Conservation (phyloP, 1,139 yeast species). For the Blastobotrys serpentis region DNA sequence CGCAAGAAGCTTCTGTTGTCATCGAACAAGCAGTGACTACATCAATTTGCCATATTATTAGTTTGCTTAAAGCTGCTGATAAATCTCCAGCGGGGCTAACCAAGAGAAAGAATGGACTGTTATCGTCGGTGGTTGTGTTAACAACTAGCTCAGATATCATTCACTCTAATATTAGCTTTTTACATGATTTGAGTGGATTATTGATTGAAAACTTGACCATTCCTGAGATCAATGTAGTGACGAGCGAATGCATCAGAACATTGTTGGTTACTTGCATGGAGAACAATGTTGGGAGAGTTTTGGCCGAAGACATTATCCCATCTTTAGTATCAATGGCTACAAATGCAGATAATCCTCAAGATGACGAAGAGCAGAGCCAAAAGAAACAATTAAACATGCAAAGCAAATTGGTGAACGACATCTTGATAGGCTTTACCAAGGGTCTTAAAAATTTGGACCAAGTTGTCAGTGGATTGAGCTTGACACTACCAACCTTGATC, state of each 20-base stretch:
- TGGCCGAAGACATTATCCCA: constrained; percentile 44
- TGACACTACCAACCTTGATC: constrained; percentile 53
- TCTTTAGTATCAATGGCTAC: constrained; percentile 36
- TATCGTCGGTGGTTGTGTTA: constrained; percentile 59
- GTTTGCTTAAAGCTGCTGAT: constrained; percentile 24
- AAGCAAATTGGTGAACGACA: constrained; percentile 51
- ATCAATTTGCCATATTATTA: constrained; percentile 30
- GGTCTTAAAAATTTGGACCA: constrained; percentile 38
- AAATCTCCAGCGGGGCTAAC: constrained; percentile 42
- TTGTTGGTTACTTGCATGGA: constrained; percentile 48
- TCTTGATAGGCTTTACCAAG: constrained; percentile 51
- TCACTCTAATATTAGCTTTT: constrained; percentile 40
- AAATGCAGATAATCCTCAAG: constrained; percentile 23
- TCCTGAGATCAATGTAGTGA: constrained; percentile 44
- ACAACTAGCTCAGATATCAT: constrained; percentile 53
- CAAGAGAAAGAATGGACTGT: constrained; percentile 46
- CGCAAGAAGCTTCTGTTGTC: constrained; percentile 29
- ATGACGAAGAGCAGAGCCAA: constrained; percentile 23
- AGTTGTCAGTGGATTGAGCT: constrained; percentile 40
- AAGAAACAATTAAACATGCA: constrained; percentile 18
- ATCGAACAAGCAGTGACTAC: constrained; percentile 40
- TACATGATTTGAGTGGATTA: constrained; percentile 41
- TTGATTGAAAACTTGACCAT: constrained; percentile 41
- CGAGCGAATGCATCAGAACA: constrained; percentile 58
- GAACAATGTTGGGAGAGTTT: constrained; percentile 31